Evolutionary conservation across 2,329 filamentous ascomycete species (phyloP).

Genomic region (Botryotinia convoluta): DNA sequence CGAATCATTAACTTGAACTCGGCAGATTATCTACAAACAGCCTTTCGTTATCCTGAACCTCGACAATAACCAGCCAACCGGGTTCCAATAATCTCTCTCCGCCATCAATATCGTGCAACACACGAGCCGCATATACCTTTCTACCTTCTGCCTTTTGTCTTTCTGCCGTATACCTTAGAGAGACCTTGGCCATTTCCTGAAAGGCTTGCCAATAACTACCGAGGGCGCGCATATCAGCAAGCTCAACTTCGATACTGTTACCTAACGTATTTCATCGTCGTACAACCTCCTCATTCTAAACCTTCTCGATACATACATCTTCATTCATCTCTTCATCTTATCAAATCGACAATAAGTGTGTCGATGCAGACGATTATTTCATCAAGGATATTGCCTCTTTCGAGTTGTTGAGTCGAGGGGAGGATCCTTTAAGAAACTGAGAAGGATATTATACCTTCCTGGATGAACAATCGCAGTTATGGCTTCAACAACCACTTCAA

Average conservation of each 20-base stretch:
- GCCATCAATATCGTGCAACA: slow-evolving; percentile 15
- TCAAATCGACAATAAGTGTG: slow-evolving; percentile 23
- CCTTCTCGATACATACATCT: slow-evolving; percentile 16
- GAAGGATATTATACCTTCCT: slow-evolving; percentile 24
- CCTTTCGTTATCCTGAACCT: slow-evolving; percentile 15
- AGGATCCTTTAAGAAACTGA: slow-evolving; percentile 15
- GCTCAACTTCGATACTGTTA: slow-evolving; percentile 14
- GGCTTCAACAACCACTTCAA: slow-evolving; percentile 45
- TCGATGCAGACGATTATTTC: slow-evolving; percentile 41
- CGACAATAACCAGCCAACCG: slow-evolving; percentile 19
- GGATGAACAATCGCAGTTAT: slow-evolving; percentile 33
- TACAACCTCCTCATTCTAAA: slow-evolving; percentile 16
- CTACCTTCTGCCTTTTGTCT: not conserved
- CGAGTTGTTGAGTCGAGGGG: slow-evolving; percentile 37
- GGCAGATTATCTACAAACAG: slow-evolving; percentile 14
- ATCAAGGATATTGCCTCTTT: slow-evolving; percentile 38
- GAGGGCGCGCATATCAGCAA: slow-evolving; percentile 11
- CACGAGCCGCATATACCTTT: slow-evolving; percentile 9
- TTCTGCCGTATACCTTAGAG: not conserved
- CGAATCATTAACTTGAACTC: slow-evolving; percentile 14
- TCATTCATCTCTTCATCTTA: slow-evolving; percentile 11
- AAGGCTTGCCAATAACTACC: slow-evolving; percentile 6
- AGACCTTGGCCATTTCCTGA: not conserved
- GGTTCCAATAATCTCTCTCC: slow-evolving; percentile 2
- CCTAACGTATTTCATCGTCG: slow-evolving; percentile 10